Conservation (phyloP, 164 flowering plant genomes). For the Sextonia rubra region DNA sequence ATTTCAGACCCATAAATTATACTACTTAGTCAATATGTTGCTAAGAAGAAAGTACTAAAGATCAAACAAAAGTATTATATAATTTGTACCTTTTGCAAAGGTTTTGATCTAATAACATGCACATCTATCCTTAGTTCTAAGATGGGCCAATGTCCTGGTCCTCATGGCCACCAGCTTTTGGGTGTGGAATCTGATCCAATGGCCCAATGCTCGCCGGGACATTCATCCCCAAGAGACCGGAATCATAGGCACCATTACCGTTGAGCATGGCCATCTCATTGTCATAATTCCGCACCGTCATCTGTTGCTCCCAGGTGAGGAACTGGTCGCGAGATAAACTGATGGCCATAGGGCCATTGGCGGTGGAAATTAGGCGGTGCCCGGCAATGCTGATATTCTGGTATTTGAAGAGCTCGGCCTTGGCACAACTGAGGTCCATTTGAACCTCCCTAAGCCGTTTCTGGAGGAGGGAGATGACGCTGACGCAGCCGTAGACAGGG, state of each 20-base stretch:
- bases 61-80: background rate
- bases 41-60: background rate
- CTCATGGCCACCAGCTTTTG: slow-evolving; percentile 56
- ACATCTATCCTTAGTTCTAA: slow-evolving; percentile 16
- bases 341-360: slow-evolving; percentile 39
- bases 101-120: background rate
- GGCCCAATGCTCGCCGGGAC: slow-evolving; percentile 53
- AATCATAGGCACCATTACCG: slow-evolving; percentile 35
- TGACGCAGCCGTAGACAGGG: slow-evolving; percentile 92
- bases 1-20: background rate
- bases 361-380: slow-evolving; percentile 43
- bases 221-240: slow-evolving; percentile 48
- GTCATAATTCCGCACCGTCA: slow-evolving; percentile 37
- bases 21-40: background rate
- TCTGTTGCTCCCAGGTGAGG: slow-evolving; percentile 40
- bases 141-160: slow-evolving; percentile 53
- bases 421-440: slow-evolving; percentile 71
- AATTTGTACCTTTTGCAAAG: background rate
- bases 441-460: slow-evolving; percentile 83
- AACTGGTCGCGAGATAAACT: slow-evolving; percentile 40
- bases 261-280: slow-evolving; percentile 16
- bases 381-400: slow-evolving; percentile 48
- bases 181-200: slow-evolving; percentile 50
- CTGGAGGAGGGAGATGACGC: slow-evolving; percentile 79
- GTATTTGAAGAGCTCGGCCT: slow-evolving; percentile 79